Evolutionary conservation across 176 grass and related monocot species (phyloP).

Genomic region (Urochloa ruziziensis): DNA sequence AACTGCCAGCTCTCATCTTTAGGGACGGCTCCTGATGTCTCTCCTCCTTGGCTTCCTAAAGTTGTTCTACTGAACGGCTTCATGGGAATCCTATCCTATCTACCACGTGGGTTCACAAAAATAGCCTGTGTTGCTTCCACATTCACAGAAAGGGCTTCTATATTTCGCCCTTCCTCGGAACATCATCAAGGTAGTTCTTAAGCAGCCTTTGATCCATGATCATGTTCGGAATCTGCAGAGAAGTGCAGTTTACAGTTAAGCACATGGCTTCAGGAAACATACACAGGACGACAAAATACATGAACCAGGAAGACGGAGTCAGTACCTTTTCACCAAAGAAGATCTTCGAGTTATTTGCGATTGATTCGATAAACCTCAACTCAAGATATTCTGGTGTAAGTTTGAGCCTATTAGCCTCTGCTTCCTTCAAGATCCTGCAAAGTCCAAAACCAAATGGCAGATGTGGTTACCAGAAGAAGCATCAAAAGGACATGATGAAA

Average conservation of each 20-base stretch:
- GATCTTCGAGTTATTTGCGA: slow-evolving; percentile 95
- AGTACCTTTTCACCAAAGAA: slow-evolving; percentile 96
- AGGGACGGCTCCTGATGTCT: background rate
- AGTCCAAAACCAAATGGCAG: slow-evolving; percentile 32
- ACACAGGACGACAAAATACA: background rate
- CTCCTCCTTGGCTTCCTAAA: background rate
- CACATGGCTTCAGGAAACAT: background rate
- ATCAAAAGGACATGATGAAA: background rate
- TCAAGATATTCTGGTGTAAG: slow-evolving; percentile 91
- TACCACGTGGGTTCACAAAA: slow-evolving; percentile 19
- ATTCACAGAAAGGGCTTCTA: slow-evolving; percentile 15
- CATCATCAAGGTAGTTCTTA: slow-evolving; percentile 47
- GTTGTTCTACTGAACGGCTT: background rate
- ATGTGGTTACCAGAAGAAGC: background rate
- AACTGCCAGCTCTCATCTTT: background rate
- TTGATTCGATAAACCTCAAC: slow-evolving; percentile 92
- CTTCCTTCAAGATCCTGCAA: slow-evolving; percentile 81
- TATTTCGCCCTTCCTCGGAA: slow-evolving; percentile 35
- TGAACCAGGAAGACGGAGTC: background rate
- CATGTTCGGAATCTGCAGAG: slow-evolving; percentile 69
- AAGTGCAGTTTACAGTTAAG: background rate
- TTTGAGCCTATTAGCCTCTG: slow-evolving; percentile 89
- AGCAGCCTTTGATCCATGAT: slow-evolving; percentile 82
- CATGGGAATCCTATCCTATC: slow-evolving; percentile 18
- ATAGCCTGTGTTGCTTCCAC: background rate